Evolutionary conservation across 768 basidiomycete genomes (phyloP).

Genomic region (Tylopilus sp.): DNA sequence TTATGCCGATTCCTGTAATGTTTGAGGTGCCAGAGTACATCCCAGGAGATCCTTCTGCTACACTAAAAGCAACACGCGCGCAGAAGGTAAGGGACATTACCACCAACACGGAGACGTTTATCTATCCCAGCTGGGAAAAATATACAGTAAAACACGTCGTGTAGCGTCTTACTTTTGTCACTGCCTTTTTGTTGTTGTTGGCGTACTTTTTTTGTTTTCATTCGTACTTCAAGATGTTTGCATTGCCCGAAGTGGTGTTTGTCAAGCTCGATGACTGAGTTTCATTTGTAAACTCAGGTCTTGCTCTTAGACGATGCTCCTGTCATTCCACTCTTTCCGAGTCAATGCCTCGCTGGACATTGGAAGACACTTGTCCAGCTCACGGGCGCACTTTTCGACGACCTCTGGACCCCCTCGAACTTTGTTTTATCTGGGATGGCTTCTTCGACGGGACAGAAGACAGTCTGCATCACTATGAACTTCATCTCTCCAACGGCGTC

Average conservation of each 20-base stretch:
- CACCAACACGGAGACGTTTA: constrained; percentile 42
- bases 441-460: constrained; percentile 46
- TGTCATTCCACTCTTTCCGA: neutral
- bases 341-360: constrained; percentile 10
- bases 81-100: constrained; percentile 27
- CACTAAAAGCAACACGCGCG: constrained; percentile 28
- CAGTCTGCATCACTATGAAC: constrained; percentile 31
- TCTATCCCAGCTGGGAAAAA: constrained; percentile 64
- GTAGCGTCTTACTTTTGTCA: constrained; percentile 5
- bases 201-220: no score
- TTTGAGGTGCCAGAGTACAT: constrained; percentile 33
- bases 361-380: constrained; percentile 1
- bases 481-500: constrained; percentile 25
- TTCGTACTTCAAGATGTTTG: constrained; percentile 1
- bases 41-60: constrained; percentile 18
- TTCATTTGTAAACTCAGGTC: neutral
- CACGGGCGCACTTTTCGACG: constrained; percentile 25
- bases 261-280: neutral
- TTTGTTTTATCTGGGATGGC: constrained; percentile 41
- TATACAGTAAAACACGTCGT: constrained; percentile 47
- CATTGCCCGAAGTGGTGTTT: neutral
- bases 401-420: constrained; percentile 39
- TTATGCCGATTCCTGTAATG: constrained; percentile 44
- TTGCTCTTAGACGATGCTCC: neutral
- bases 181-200: neutral